Percentiles rank a stretch among this genome's conserved stretches.
Evolutionary conservation across 176 grass and related monocot species (phyloP).

Genomic region (Oryza longistaminata): DNA sequence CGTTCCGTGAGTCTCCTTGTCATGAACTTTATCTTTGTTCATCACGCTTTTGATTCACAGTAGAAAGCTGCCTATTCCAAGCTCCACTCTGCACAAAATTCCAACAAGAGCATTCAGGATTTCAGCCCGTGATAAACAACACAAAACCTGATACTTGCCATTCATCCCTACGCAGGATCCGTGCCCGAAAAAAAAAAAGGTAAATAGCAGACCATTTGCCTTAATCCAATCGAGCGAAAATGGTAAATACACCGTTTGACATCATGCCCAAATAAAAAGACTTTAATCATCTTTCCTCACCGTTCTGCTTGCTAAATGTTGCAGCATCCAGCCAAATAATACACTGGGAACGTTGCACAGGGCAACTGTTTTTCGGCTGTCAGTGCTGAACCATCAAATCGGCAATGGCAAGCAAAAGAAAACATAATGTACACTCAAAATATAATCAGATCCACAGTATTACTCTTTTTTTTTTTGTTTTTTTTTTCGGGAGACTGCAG

Average conservation of each 20-base stretch:
- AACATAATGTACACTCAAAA: no score
- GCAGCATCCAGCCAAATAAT: no score
- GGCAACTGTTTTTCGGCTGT: no score
- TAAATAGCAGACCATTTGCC: not conserved
- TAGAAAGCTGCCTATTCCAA: not conserved
- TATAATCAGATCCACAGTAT: no score
- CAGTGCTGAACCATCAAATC: not conserved
- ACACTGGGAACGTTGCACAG: no score
- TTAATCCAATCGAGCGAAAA: not conserved
- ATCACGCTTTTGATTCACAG: not conserved
- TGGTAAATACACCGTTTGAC: no score
- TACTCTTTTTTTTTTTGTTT: not conserved
- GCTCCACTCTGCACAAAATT: not conserved
- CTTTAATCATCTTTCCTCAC: no score
- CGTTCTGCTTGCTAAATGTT: no score
- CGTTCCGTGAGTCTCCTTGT: conserved; percentile 72
- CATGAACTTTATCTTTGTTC: conserved; percentile 43
- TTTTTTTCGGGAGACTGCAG: not conserved
- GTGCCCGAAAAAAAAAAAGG: not conserved
- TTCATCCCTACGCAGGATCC: not conserved
- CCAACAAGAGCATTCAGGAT: not conserved
- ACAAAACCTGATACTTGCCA: not conserved
- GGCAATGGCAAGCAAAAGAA: not conserved
- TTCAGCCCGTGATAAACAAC: not conserved
- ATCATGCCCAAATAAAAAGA: not conserved